phyloP scores from a whole-genome alignment of 2,329 filamentous ascomycete species.

The Conoideocrella luteorostrata region DNA sequence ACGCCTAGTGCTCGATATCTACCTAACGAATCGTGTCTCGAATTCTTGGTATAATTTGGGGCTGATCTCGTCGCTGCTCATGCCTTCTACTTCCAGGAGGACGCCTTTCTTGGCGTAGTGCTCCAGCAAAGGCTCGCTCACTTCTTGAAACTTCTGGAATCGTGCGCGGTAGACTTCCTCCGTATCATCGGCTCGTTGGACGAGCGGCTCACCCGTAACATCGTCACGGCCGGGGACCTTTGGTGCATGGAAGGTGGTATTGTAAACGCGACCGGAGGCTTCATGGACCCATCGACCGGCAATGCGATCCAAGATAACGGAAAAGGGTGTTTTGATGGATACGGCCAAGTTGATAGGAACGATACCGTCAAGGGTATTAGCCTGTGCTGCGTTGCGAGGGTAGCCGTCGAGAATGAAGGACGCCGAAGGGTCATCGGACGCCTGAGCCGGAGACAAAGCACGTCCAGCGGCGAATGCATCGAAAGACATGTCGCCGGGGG shows the following conservation, averaged over 20 bases:
- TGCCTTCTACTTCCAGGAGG: slow-evolving; percentile 78
- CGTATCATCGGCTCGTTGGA: slow-evolving; percentile 78
- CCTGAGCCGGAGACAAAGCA: slow-evolving; percentile 27
- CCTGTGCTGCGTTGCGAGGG: slow-evolving; percentile 80
- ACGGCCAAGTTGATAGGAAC: slow-evolving; percentile 95
- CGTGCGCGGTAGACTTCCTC: slow-evolving; percentile 79
- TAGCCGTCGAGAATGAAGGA: slow-evolving; percentile 97
- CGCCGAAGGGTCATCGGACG: slow-evolving; percentile 65
- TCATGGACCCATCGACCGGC: slow-evolving; percentile 90
- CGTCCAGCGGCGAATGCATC: slow-evolving; percentile 4
- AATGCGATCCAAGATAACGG: slow-evolving; percentile 84
- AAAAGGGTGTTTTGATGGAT: slow-evolving; percentile 75
- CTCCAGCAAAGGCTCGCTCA: slow-evolving; percentile 75
- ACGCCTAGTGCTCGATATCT: too few relatives aligned
- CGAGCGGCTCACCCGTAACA: slow-evolving; percentile 78
- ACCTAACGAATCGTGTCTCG: slow-evolving; percentile 59
- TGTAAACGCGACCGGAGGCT: slow-evolving; percentile 87
- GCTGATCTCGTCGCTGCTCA: slow-evolving; percentile 90
- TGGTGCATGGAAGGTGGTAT: slow-evolving; percentile 86
- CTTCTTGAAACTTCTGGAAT: slow-evolving; percentile 79
- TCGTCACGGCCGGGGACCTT: slow-evolving; percentile 78
- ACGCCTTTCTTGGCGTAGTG: slow-evolving; percentile 83
- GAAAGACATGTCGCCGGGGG: slow-evolving; percentile 21
- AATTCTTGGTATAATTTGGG: slow-evolving; percentile 84
- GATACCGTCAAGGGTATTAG: slow-evolving; percentile 66